Percentiles rank a stretch among this genome's conserved stretches.
These are phyloP conservation scores for Nemania abortiva DNA, from an alignment of 2,329 filamentous ascomycete species.

Conservation along the genomic window DNA sequence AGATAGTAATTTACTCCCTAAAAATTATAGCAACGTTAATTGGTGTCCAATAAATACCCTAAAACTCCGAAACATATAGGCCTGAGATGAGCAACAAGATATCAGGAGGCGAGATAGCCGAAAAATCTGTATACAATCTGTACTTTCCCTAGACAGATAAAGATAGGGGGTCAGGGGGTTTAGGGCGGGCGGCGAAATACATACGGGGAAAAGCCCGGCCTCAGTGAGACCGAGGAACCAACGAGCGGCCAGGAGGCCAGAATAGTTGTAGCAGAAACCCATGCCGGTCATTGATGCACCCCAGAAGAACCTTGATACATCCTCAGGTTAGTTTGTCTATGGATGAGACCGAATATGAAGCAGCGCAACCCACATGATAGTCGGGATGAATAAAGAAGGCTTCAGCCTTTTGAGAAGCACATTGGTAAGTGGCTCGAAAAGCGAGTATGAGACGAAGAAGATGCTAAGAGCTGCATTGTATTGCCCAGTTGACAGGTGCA, in stretches of 20 bases:
- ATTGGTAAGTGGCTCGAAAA: slow-evolving; percentile 84
- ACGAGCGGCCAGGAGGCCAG: slow-evolving; percentile 73
- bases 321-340: slow-evolving; percentile 42
- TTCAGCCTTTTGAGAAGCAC: slow-evolving; percentile 80
- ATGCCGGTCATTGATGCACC: slow-evolving; percentile 77
- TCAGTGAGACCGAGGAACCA: slow-evolving; percentile 81
- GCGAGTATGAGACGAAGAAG: slow-evolving; percentile 87
- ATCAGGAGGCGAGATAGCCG: not conserved
- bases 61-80: not conserved
- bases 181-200: not conserved
- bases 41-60: not conserved
- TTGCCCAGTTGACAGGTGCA: slow-evolving; percentile 70
- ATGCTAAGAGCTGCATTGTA: slow-evolving; percentile 84
- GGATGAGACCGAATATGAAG: slow-evolving; percentile 22
- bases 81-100: not conserved
- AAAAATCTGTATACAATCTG: not conserved
- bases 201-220: slow-evolving; percentile 75
- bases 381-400: slow-evolving; percentile 83
- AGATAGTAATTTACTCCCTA: slow-evolving; percentile 81
- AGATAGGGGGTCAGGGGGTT: not conserved
- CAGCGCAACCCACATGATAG: slow-evolving; percentile 75
- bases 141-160: not conserved
- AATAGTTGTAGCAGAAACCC: slow-evolving; percentile 73
- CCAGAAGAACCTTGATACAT: slow-evolving; percentile 66
- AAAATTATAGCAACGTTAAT: slow-evolving; percentile 16